Percentiles rank a stretch among this genome's conserved stretches.
These are phyloP conservation scores for Hirschioporus abietinus DNA, from an alignment of 768 basidiomycete genomes.

Conservation along the genomic window DNA sequence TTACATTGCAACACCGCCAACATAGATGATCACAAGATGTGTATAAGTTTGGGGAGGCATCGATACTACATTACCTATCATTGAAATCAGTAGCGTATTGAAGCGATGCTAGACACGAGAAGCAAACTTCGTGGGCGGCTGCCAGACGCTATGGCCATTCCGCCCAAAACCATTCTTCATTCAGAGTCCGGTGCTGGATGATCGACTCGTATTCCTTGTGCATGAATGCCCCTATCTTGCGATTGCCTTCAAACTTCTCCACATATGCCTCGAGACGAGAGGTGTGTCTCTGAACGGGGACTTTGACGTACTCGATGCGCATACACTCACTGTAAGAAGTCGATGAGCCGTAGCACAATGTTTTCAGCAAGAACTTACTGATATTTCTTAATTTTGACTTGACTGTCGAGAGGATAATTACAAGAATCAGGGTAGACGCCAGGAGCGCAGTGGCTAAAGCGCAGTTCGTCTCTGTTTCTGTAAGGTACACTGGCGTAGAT, in stretches of 20 bases:
- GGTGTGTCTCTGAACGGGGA: neutral
- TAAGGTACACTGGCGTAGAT: neutral
- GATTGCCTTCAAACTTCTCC: too few species aligned
- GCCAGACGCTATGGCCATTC: neutral
- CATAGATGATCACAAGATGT: too few species aligned
- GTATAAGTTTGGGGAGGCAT: too few species aligned
- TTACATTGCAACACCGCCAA: too few species aligned
- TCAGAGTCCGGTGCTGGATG: too few species aligned
- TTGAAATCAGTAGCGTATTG: too few species aligned
- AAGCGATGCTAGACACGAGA: too few species aligned
- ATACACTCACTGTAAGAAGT: neutral
- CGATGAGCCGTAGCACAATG: neutral
- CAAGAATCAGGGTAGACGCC: neutral
- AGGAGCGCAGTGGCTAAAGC: neutral
- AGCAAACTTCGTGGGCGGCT: too few species aligned
- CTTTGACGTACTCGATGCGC: neutral
- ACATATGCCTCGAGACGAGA: neutral
- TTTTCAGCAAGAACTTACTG: neutral
- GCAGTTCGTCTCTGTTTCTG: neutral
- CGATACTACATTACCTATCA: too few species aligned
- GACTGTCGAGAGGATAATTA: neutral
- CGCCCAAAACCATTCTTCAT: neutral
- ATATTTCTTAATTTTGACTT: neutral
- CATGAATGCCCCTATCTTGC: too few species aligned
- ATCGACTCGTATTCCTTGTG: too few species aligned